A percentile compares a stretch with the other conserved stretches of the same genome.
These are phyloP conservation scores for Solanum hybrid DNA, from an alignment of 305 asterid genomes.

Conservation along the genomic window DNA sequence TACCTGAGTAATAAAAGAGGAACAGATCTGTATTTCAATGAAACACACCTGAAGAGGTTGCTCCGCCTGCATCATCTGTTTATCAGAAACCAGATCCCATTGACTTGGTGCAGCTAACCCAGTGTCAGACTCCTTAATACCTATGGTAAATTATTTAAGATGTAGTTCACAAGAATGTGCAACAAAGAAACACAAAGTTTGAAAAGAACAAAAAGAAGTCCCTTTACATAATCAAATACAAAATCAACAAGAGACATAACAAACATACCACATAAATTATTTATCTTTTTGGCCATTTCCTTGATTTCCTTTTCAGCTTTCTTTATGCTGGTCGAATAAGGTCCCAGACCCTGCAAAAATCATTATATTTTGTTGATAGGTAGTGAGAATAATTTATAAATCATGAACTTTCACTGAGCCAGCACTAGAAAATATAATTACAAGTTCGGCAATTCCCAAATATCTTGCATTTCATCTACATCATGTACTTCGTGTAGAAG, in stretches of 20 bases:
- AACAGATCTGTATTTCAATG: background rate
- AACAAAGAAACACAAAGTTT: background rate
- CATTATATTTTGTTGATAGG: background rate
- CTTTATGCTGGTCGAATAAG: constrained; percentile 70
- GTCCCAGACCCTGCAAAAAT: constrained; percentile 69
- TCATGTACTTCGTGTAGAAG: background rate
- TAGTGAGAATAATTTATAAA: background rate
- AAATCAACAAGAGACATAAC: background rate
- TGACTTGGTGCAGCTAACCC: constrained; percentile 96
- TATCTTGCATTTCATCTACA: background rate
- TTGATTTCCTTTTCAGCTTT: constrained; percentile 79
- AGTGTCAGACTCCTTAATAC: constrained; percentile 94
- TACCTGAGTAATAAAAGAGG: background rate
- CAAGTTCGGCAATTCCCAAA: background rate
- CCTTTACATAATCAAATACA: background rate
- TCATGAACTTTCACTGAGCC: background rate
- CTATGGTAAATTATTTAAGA: constrained; percentile 23
- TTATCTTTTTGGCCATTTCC: constrained; percentile 85
- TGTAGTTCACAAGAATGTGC: background rate
- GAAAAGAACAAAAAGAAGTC: background rate
- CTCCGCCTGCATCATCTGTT: constrained; percentile 97
- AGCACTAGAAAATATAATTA: background rate
- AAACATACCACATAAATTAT: constrained; percentile 69
- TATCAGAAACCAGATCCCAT: constrained; percentile 96
- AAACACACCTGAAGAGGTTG: constrained; percentile 22